These are phyloP conservation scores for Cornus kousa DNA, from an alignment of 148 eudicot species.

Conservation along the genomic window DNA sequence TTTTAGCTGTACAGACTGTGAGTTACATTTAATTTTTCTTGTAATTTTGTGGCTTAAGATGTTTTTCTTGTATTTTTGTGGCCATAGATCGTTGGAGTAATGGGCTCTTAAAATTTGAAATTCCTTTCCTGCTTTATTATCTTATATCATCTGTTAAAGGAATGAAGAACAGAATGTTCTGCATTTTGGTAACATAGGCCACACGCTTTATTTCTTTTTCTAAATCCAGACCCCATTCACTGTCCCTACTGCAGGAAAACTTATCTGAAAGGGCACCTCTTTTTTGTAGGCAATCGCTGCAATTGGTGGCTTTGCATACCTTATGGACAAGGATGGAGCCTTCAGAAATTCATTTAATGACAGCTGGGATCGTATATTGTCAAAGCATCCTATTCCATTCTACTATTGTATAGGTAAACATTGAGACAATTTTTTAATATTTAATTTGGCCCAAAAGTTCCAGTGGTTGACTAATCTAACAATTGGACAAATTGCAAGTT, in stretches of 20 bases:
- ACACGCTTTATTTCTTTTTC: not conserved
- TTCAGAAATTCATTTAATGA: conserved; percentile 81
- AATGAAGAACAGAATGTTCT: not conserved
- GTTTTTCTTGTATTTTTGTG: too few species aligned
- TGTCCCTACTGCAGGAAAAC: not conserved
- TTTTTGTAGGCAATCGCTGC: conserved; percentile 61
- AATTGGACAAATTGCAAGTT: not conserved
- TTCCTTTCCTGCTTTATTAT: not conserved
- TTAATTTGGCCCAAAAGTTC: not conserved
- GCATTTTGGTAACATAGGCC: not conserved
- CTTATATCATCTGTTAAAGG: not conserved
- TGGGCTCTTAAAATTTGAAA: not conserved
- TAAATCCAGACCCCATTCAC: not conserved
- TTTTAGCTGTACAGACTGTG: conserved; percentile 85
- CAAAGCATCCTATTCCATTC: conserved; percentile 90
- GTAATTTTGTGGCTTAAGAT: too few species aligned
- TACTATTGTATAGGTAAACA: conserved; percentile 77
- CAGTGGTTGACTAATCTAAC: not conserved
- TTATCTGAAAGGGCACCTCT: conserved; percentile 5
- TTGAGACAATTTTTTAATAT: not conserved
- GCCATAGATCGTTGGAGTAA: not conserved
- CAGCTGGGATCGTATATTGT: conserved; percentile 87
- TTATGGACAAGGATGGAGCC: conserved; percentile 82
- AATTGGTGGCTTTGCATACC: conserved; percentile 67
- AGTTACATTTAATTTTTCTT: conserved; percentile 28